Percentiles rank a stretch among this genome's conserved stretches.
Evolutionary conservation across 2,329 filamentous ascomycete species (phyloP).

Genomic region (Fusarium buxicola): DNA sequence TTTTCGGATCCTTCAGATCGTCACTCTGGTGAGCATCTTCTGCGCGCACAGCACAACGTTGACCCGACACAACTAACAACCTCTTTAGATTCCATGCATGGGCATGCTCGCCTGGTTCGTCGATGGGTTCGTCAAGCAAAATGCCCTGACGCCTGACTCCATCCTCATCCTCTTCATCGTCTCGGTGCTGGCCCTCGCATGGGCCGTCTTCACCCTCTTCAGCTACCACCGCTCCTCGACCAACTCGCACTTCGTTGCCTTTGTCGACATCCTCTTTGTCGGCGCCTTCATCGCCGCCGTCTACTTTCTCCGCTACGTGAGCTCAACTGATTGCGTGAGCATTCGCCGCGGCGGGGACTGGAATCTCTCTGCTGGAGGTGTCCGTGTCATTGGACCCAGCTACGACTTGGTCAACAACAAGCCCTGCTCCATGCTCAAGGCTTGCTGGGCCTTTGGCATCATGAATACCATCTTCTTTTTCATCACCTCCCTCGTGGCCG

Average conservation of each 20-base stretch:
- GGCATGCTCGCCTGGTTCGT: constrained; percentile 77
- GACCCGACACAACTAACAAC: constrained; percentile 11
- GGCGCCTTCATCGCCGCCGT: constrained; percentile 73
- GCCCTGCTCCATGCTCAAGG: constrained; percentile 92
- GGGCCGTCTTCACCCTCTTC: constrained; percentile 74
- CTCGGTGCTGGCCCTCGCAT: constrained; percentile 70
- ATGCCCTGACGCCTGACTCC: constrained; percentile 70
- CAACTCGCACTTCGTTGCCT: constrained; percentile 70
- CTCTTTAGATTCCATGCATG: constrained; percentile 68
- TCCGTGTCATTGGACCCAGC: constrained; percentile 64
- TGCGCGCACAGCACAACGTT: not conserved
- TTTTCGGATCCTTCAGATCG: constrained; percentile 71
- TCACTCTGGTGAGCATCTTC: constrained; percentile 67
- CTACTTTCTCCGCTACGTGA: constrained; percentile 69
- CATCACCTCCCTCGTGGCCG: constrained; percentile 78
- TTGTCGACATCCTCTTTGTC: constrained; percentile 71
- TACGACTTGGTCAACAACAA: constrained; percentile 72
- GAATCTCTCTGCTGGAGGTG: constrained; percentile 70
- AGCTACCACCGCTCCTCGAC: constrained; percentile 71
- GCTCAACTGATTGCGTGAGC: constrained; percentile 73
- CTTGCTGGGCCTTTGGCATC: constrained; percentile 88
- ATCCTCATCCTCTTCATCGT: constrained; percentile 77
- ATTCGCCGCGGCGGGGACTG: constrained; percentile 63
- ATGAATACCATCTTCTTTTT: constrained; percentile 88
- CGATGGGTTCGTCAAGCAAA: constrained; percentile 66